Evolutionary conservation across 1,139 yeast species (phyloP).

Genomic region (Saccharomyces pastorianus): DNA sequence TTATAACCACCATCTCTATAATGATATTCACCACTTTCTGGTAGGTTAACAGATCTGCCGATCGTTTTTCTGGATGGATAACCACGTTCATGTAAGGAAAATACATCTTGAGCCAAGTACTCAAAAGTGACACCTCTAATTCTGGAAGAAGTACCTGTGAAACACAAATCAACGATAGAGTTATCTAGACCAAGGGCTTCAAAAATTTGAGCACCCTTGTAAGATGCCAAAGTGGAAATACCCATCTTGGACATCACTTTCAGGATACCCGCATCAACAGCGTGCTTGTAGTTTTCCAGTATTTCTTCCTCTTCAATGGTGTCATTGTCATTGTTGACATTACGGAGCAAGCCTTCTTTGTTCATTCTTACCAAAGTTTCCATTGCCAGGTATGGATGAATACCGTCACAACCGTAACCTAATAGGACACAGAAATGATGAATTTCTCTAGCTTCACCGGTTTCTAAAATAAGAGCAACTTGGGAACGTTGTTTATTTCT

Average conservation of each 20-base stretch:
- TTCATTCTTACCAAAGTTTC: constrained; percentile 84
- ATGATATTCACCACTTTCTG: constrained; percentile 95
- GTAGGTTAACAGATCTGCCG: constrained; percentile 60
- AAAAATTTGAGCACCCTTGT: constrained; percentile 97
- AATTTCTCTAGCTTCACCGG: constrained; percentile 96
- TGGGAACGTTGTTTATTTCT: constrained; percentile 94
- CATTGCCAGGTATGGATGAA: constrained; percentile 88
- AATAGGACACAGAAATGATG: constrained; percentile 91
- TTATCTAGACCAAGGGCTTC: constrained; percentile 95
- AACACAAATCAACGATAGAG: constrained; percentile 90
- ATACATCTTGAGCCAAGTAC: constrained; percentile 92
- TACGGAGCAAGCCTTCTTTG: constrained; percentile 65
- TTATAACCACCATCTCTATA: constrained; percentile 99
- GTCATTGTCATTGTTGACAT: constrained; percentile 34
- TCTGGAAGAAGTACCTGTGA: constrained; percentile 95
- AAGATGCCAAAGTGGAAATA: constrained; percentile 91
- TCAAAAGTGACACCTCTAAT: constrained; percentile 93
- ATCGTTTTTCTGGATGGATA: constrained; percentile 71
- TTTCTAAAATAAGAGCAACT: constrained; percentile 83
- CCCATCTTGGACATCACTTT: constrained; percentile 99
- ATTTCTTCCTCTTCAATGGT: constrained; percentile 50
- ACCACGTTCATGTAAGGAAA: constrained; percentile 87
- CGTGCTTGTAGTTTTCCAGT: constrained; percentile 67
- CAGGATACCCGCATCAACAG: constrained; percentile 83
- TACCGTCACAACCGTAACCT: constrained; percentile 96